Percentiles rank a stretch among this genome's conserved stretches.
Conservation (phyloP, 345 rosid species). For the Cardiospermum halicacabum region DNA sequence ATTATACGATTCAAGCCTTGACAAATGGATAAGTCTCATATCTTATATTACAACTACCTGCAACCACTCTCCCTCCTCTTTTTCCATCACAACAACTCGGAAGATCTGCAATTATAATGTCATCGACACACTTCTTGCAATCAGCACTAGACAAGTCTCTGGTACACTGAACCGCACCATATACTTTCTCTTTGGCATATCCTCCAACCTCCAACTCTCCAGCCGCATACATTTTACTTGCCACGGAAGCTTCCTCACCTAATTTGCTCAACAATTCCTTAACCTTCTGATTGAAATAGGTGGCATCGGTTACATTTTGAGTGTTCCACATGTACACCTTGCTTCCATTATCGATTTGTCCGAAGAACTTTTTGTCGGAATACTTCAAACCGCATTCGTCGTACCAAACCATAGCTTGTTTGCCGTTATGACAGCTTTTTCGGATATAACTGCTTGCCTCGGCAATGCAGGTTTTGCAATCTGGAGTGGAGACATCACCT, state of each 20-base stretch:
- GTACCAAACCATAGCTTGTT: constrained; percentile 46
- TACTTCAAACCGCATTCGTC: constrained; percentile 68
- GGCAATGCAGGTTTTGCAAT: constrained; percentile 35
- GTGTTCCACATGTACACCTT: background rate
- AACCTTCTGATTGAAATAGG: constrained; percentile 18
- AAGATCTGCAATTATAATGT: constrained; percentile 30
- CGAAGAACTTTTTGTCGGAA: constrained; percentile 43
- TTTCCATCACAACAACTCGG: constrained; percentile 46
- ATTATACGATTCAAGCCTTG: background rate
- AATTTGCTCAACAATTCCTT: constrained; percentile 26
- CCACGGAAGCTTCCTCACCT: constrained; percentile 14
- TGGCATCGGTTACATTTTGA: too few species aligned
- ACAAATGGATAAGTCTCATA: constrained; percentile 45
- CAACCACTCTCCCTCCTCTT: constrained; percentile 42
- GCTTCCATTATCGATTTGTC: constrained; percentile 37
- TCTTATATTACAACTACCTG: constrained; percentile 44
- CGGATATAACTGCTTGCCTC: constrained; percentile 25
- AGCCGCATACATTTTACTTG: constrained; percentile 20
- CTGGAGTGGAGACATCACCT: constrained; percentile 27
- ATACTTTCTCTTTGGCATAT: constrained; percentile 16
- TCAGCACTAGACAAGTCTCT: constrained; percentile 23
- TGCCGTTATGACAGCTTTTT: constrained; percentile 41
- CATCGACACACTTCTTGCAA: constrained; percentile 40
- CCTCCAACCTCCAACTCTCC: constrained; percentile 20
- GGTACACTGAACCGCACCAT: constrained; percentile 39